Percentiles rank a stretch among this genome's conserved stretches.
Conservation (phyloP, 2,329 filamentous ascomycete species). For the Ploettnerulaceae sp. region DNA sequence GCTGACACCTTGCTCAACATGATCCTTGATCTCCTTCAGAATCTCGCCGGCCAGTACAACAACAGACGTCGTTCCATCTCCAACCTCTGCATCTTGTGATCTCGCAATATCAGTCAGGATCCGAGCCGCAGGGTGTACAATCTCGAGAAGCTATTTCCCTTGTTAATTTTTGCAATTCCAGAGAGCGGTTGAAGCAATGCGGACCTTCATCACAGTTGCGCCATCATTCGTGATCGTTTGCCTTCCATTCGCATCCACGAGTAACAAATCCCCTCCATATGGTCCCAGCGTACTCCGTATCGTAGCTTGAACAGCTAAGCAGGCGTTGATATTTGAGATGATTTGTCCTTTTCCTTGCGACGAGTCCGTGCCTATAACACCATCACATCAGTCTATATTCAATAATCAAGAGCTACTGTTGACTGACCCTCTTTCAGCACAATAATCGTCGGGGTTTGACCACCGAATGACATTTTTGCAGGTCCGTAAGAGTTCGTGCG, state of each 20-base stretch:
- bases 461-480: constrained; percentile 80
- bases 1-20: constrained; percentile 94
- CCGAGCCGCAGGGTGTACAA: constrained; percentile 93
- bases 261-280: constrained; percentile 91
- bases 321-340: constrained; percentile 97
- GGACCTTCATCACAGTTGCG: constrained; percentile 96
- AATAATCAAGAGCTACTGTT: constrained; percentile 1
- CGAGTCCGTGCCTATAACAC: constrained; percentile 76
- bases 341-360: constrained; percentile 97
- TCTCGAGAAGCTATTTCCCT: constrained; percentile 79
- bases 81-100: constrained; percentile 98
- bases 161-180: constrained; percentile 16
- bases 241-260: constrained; percentile 91
- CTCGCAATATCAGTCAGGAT: constrained; percentile 97
- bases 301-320: constrained; percentile 88
- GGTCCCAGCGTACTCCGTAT: constrained; percentile 95
- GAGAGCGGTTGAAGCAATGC: not conserved
- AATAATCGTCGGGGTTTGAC: constrained; percentile 95
- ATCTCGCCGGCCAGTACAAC: constrained; percentile 97
- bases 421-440: constrained; percentile 91
- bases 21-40: constrained; percentile 91
- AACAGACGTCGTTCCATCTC: constrained; percentile 95
- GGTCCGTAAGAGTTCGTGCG: constrained; percentile 5
- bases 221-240: constrained; percentile 99
- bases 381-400: constrained; percentile 14